phyloP scores from a whole-genome alignment of 2,329 filamentous ascomycete genomes.

The Parafenestella ontariensis region DNA sequence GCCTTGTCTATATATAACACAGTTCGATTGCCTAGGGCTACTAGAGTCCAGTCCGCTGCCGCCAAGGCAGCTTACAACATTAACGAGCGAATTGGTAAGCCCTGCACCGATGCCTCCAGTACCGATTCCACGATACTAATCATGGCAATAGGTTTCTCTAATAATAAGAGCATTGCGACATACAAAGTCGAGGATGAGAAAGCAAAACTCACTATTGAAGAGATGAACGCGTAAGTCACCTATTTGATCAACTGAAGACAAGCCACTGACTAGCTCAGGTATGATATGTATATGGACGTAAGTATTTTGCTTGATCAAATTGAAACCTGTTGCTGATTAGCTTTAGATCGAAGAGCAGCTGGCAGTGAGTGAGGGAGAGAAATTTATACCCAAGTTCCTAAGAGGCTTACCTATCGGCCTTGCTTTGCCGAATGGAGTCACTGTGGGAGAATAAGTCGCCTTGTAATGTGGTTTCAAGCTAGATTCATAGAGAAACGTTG shows the following conservation, averaged over 20 bases:
- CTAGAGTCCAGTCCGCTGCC: slow-evolving; percentile 48
- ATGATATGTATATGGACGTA: background rate
- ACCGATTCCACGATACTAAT: background rate
- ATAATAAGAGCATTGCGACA: slow-evolving; percentile 62
- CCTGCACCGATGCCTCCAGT: background rate
- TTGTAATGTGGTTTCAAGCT: background rate
- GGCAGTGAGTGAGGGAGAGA: background rate
- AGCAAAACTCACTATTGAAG: slow-evolving; percentile 70
- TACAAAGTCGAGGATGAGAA: slow-evolving; percentile 70
- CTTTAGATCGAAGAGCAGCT: background rate
- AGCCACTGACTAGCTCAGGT: background rate
- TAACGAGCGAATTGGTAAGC: slow-evolving; percentile 53
- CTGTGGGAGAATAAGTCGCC: background rate
- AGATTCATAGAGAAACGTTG: background rate
- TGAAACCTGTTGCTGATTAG: background rate
- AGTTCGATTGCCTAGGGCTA: slow-evolving; percentile 47
- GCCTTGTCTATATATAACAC: slow-evolving; percentile 46
- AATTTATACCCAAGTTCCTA: background rate
- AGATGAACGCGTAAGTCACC: slow-evolving; percentile 64
- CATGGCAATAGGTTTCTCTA: slow-evolving; percentile 57
- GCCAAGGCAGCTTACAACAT: slow-evolving; percentile 50
- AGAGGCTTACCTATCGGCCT: background rate
- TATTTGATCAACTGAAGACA: background rate
- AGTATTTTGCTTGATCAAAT: background rate
- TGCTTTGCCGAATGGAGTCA: background rate